Evolutionary conservation across 805 yeast genomes (phyloP).

Genomic region (Metschnikowia arizonensis): DNA sequence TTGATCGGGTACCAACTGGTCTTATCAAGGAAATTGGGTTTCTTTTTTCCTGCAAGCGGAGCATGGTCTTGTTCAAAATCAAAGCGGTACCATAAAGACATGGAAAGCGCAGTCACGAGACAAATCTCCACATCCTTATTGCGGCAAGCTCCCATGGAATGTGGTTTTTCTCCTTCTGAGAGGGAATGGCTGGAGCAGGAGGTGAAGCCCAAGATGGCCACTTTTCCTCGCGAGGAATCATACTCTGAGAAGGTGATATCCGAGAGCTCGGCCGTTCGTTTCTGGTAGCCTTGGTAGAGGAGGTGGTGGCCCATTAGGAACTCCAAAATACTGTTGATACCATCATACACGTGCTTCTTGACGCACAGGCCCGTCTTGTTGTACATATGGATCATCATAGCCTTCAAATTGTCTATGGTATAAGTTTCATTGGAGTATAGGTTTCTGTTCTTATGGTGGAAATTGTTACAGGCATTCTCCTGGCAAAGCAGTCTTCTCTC

Average conservation of each 20-base stretch:
- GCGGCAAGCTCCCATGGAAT: not conserved
- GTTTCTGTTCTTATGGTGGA: not conserved
- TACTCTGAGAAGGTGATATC: slow-evolving; percentile 1
- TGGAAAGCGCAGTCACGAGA: slow-evolving; percentile 4
- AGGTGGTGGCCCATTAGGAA: slow-evolving; percentile 8
- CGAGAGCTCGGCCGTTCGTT: slow-evolving; percentile 1
- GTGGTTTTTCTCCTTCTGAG: not conserved
- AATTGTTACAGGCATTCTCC: not conserved
- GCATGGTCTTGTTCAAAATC: slow-evolving; percentile 4
- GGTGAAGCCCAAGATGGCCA: slow-evolving; percentile 5
- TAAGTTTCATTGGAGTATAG: not conserved
- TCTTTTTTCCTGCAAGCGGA: not conserved
- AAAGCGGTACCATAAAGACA: slow-evolving; percentile 11
- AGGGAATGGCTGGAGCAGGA: not conserved
- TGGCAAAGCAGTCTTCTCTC: not conserved
- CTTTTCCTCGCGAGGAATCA: slow-evolving; percentile 1
- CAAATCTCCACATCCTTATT: slow-evolving; percentile 7
- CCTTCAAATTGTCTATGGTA: not conserved
- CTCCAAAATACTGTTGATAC: slow-evolving; percentile 6
- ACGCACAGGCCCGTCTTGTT: not conserved
- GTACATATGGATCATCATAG: slow-evolving; percentile 3
- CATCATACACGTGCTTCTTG: not conserved
- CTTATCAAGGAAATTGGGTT: slow-evolving; percentile 7
- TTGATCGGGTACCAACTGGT: slow-evolving; percentile 6
- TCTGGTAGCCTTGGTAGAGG: slow-evolving; percentile 1